A percentile compares a stretch with the other conserved stretches of the same genome.
Conservation (phyloP, 2,329 filamentous ascomycete species). For the Colletotrichum sp. region DNA sequence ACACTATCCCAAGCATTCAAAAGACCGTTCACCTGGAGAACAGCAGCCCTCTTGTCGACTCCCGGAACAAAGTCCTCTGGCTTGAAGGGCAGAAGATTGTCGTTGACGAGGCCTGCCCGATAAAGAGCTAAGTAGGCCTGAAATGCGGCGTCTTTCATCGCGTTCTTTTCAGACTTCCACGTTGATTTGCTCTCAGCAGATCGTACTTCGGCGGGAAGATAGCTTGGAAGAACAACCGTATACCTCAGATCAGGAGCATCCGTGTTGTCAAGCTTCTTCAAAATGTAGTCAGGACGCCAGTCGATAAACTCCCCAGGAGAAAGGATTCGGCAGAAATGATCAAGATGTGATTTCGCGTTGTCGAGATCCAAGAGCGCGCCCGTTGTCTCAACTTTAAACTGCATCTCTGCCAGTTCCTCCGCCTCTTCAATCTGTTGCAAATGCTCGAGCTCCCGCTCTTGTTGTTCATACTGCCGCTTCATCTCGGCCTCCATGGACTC, state of each 20-base stretch:
- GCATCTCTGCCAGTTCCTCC: constrained; percentile 28
- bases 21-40: constrained; percentile 39
- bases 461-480: constrained; percentile 71
- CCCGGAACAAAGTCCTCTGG: constrained; percentile 42
- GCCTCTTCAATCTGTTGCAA: constrained; percentile 54
- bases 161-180: constrained; percentile 78
- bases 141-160: constrained; percentile 83
- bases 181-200: constrained; percentile 49
- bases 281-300: constrained; percentile 70
- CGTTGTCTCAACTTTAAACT: constrained; percentile 44
- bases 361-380: constrained; percentile 74
- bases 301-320: constrained; percentile 66
- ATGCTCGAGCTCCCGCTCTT: constrained; percentile 55
- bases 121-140: constrained; percentile 78
- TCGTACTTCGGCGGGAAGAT: constrained; percentile 68
- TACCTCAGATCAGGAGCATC: constrained; percentile 48
- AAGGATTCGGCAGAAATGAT: constrained; percentile 78
- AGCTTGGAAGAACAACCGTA: constrained; percentile 73
- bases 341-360: constrained; percentile 76
- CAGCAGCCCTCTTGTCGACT: constrained; percentile 40
- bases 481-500: constrained; percentile 73
- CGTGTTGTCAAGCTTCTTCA: constrained; percentile 42
- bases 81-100: constrained; percentile 74
- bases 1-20: constrained; percentile 54
- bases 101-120: constrained; percentile 73